Conservation (phyloP, 2,329 filamentous ascomycete species). For the Exophiala spinifera region DNA sequence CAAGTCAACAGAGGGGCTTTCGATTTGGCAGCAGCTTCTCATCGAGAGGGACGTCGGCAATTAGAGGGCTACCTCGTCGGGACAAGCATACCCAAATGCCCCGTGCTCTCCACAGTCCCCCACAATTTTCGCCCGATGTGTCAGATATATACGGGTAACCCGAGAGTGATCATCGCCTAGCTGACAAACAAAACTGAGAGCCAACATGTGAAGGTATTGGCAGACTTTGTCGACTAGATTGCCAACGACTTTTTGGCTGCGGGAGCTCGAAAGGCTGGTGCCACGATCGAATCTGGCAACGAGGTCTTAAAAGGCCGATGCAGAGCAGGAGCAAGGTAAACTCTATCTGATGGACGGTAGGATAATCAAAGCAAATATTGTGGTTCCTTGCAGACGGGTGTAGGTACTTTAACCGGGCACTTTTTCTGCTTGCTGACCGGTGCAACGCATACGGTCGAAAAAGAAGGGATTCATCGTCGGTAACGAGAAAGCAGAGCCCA, state of each 20-base stretch:
- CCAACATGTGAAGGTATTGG: slow-evolving; percentile 14
- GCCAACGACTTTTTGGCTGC: slow-evolving; percentile 33
- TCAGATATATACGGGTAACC: slow-evolving; percentile 22
- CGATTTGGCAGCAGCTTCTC: too few species aligned
- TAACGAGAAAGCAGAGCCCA: neutral
- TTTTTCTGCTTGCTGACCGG: neutral
- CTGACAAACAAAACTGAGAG: neutral
- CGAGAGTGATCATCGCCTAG: neutral
- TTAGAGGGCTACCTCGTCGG: too few species aligned
- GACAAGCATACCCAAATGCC: too few species aligned
- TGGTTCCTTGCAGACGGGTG: slow-evolving; percentile 17
- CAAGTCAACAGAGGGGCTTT: too few species aligned
- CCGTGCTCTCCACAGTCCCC: too few species aligned
- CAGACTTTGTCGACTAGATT: slow-evolving; percentile 36
- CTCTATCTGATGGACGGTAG: slow-evolving; percentile 3
- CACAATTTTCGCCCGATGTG: too few species aligned
- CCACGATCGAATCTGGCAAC: slow-evolving; percentile 9
- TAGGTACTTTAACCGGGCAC: neutral
- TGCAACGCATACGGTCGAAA: neutral
- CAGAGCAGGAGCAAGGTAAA: slow-evolving; percentile 1
- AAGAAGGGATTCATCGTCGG: slow-evolving; percentile 1
- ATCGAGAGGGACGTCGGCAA: too few species aligned
- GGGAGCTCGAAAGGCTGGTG: slow-evolving; percentile 25
- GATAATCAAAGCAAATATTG: slow-evolving; percentile 13
- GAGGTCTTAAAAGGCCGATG: slow-evolving; percentile 6